A percentile compares a stretch with the other conserved stretches of the same genome.
These are phyloP conservation scores for Dichotomocladium elegans DNA, from an alignment of 371 early-diverging fungal genomes.

Conservation along the genomic window DNA sequence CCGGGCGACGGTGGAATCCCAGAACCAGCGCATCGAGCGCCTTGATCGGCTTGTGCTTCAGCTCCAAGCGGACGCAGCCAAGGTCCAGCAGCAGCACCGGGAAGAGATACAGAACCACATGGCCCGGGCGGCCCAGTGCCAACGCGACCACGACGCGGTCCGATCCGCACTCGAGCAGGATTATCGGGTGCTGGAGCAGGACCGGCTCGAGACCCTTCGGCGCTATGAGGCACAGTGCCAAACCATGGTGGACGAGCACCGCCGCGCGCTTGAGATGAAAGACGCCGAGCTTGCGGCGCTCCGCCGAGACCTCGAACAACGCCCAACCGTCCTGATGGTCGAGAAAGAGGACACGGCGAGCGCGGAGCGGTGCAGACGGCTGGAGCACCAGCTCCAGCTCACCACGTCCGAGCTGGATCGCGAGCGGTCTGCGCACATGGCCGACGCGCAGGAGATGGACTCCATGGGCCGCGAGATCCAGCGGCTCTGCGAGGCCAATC, in stretches of 20 bases:
- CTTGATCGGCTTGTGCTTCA: slow-evolving; percentile 16
- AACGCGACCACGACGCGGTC: slow-evolving; percentile 18
- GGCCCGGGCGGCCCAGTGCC: slow-evolving; percentile 22
- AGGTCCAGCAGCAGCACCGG: slow-evolving; percentile 11
- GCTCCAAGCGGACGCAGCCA: slow-evolving; percentile 6
- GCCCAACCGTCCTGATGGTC: too few relatives aligned
- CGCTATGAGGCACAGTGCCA: too few relatives aligned
- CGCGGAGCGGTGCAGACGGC: slow-evolving; percentile 14
- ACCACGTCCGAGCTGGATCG: slow-evolving; percentile 36
- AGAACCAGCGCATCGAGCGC: slow-evolving; percentile 25
- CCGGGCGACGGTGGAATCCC: slow-evolving; percentile 20
- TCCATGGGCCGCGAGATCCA: slow-evolving; percentile 31
- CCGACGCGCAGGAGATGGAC: slow-evolving; percentile 27
- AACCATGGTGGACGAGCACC: too few relatives aligned
- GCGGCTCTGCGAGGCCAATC: slow-evolving; percentile 1
- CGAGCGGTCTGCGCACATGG: slow-evolving; percentile 21
- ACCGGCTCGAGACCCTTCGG: too few relatives aligned
- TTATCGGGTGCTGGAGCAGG: too few relatives aligned
- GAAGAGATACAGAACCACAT: slow-evolving; percentile 14
- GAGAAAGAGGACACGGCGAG: background rate
- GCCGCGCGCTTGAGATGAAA: too few relatives aligned
- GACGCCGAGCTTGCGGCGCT: too few relatives aligned
- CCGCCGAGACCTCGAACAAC: too few relatives aligned
- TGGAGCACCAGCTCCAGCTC: slow-evolving; percentile 44
- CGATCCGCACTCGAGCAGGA: too few relatives aligned